Evolutionary conservation across 2,329 filamentous ascomycete species (phyloP), one percentile per base, ranked within the genome.

Genomic region (Ophiosphaerella herpotricha): DNA sequence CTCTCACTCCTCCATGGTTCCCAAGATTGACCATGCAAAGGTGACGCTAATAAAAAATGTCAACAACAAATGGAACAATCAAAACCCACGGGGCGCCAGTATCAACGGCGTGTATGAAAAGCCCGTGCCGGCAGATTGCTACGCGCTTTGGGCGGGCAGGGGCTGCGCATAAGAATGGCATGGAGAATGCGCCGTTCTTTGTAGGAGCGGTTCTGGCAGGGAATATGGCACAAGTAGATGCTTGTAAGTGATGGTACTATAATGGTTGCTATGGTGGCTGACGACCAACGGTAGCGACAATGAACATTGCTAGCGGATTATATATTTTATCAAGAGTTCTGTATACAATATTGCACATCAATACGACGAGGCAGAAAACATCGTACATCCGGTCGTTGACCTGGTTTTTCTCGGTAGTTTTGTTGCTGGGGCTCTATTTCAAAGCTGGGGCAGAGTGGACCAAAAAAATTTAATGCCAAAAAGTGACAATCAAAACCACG

Each of bases 101-200:
- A 52, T 66, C 8, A 56, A 49, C 7, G 47, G 40, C 8, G 48
- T 73, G 32, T 68, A 69, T 46, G 68, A 74, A 50, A 67, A 70
- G 61, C 71, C 5, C 43, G 67, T 44, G 36, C 72, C 18, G 12
- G 52, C 47, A 6, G 63, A 67, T 3, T 61, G 67, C 21, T 76
- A 71, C 50, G 72, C 63, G 62, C 1, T 79, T 63, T 40, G 76
- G 80, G 64, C 71, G 77, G 36, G 71, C 72, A 11, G 71, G 77
- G 48, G 71, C 74, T 13, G 76, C 76, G 26, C 77, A 79, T 54
- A 64, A 70, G 18, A 80, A 80, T 55, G 63, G 70, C 18, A 57
- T 79, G 43, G 78, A 80, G 61, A 78, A 74, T 44, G 66, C 78
- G 54, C 74, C 77, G 1, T 48, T 79, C 5, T 79, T 78, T 54